A percentile compares a stretch with the other conserved stretches of the same genome.
These are phyloP conservation scores for Melampsora americana DNA, from an alignment of 1,284 basidiomycete genomes.

Conservation along the genomic window DNA sequence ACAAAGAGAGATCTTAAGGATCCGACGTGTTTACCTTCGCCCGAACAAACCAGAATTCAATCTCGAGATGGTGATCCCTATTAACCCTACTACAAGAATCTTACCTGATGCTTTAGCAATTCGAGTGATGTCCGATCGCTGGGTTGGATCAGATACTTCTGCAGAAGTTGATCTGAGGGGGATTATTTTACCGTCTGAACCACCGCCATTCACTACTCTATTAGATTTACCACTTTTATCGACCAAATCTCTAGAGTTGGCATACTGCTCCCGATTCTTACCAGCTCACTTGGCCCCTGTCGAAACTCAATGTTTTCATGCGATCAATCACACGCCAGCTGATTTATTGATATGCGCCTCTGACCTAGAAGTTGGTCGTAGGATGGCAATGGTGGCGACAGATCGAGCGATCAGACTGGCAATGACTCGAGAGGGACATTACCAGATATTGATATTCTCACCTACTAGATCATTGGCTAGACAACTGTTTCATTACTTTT, in stretches of 20 bases:
- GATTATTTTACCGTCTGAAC: conserved; percentile 71
- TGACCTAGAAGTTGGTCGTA: conserved; percentile 9
- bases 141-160: conserved; percentile 86
- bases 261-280: conserved; percentile 9
- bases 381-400: conserved; percentile 18
- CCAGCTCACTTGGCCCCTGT: conserved; percentile 23
- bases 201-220: conserved; percentile 65
- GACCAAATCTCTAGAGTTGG: conserved; percentile 61
- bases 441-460: conserved; percentile 20
- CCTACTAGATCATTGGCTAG: conserved; percentile 27
- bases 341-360: conserved; percentile 35
- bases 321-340: conserved; percentile 29
- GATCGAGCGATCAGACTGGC: conserved; percentile 26
- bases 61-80: conserved; percentile 76
- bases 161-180: conserved; percentile 65
- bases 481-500: conserved; percentile 17
- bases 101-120: conserved; percentile 66
- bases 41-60: conserved; percentile 62
- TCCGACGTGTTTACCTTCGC: conserved; percentile 69
- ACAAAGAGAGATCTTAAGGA: conserved; percentile 75
- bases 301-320: conserved; percentile 43
- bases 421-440: conserved; percentile 1
- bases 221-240: conserved; percentile 79
- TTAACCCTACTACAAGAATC: conserved; percentile 57
- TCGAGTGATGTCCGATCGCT: conserved; percentile 81